phyloP scores from a whole-genome alignment of 2,329 filamentous ascomycete genomes.

The Cadophora sp. region DNA sequence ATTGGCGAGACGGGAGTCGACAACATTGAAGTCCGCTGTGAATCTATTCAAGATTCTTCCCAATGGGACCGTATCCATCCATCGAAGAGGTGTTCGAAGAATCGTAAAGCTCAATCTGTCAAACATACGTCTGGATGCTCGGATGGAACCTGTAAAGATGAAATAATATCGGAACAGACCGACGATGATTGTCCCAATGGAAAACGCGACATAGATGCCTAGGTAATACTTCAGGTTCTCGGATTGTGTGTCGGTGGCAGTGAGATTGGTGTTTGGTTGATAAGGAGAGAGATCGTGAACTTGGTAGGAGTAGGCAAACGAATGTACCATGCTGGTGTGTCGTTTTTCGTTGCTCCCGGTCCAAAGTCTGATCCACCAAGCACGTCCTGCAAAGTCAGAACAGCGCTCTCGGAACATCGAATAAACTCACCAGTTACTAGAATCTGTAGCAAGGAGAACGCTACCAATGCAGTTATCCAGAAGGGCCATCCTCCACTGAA shows the following conservation, averaged over 20 bases:
- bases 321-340: conserved; percentile 33
- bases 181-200: conserved; percentile 61
- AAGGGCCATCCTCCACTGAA: conserved; percentile 68
- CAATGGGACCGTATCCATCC: conserved; percentile 81
- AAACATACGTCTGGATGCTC: conserved; percentile 73
- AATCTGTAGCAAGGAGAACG: conserved; percentile 62
- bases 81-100: conserved; percentile 75
- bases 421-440: conserved; percentile 58
- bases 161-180: conserved; percentile 69
- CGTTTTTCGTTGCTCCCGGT: conserved; percentile 54
- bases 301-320: conserved; percentile 52
- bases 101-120: conserved; percentile 70
- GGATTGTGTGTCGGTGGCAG: conserved; percentile 15
- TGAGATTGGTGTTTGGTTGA: conserved; percentile 16
- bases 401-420: not conserved
- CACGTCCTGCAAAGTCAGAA: conserved; percentile 50
- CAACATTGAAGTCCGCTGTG: conserved; percentile 76
- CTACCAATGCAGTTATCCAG: conserved; percentile 61
- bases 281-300: conserved; percentile 50
- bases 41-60: conserved; percentile 81
- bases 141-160: conserved; percentile 69
- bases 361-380: conserved; percentile 72
- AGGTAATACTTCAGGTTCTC: conserved; percentile 68
- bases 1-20: conserved; percentile 71
- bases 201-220: conserved; percentile 68